Conservation (phyloP, 2,329 filamentous ascomycete species). For the Hymenoscyphus fraxineus region DNA sequence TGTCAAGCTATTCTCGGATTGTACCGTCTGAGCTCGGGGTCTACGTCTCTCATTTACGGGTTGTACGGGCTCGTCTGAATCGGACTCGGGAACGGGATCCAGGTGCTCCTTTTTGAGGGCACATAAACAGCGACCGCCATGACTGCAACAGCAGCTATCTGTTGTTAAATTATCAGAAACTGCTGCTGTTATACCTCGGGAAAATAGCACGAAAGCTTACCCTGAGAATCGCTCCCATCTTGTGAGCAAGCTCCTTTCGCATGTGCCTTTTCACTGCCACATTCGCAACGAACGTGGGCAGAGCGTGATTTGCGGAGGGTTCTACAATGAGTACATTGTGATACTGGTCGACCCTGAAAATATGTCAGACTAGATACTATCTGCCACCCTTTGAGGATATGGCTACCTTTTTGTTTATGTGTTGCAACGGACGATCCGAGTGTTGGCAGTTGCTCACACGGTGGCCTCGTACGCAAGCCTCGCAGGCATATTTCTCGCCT, state of each 20-base stretch:
- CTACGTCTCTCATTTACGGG: conserved; percentile 43
- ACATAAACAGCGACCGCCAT: conserved; percentile 64
- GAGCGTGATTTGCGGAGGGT: conserved; percentile 92
- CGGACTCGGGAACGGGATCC: conserved; percentile 62
- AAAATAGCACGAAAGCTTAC: conserved; percentile 33
- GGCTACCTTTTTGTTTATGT: conserved; percentile 82
- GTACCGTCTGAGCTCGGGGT: conserved; percentile 58
- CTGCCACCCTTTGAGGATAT: background rate
- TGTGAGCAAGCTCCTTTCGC: conserved; percentile 52
- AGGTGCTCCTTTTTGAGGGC: conserved; percentile 60
- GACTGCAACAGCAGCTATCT: conserved; percentile 69
- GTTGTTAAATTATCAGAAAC: conserved; percentile 36
- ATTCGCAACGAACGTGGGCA: conserved; percentile 94
- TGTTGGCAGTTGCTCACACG: conserved; percentile 99
- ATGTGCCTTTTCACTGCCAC: conserved; percentile 83
- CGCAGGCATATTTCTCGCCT: conserved; percentile 97
- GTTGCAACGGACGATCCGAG: conserved; percentile 82
- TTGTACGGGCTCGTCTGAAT: conserved; percentile 49
- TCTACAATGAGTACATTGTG: conserved; percentile 96
- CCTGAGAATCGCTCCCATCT: conserved; percentile 39
- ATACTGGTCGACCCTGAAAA: conserved; percentile 74
- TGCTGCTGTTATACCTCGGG: conserved; percentile 24
- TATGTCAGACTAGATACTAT: conserved; percentile 11
- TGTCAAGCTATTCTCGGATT: conserved; percentile 54
- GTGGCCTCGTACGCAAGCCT: conserved; percentile 89